phyloP scores from a whole-genome alignment of 352 stramenopile species.

The Saprolegnia parasitica region DNA sequence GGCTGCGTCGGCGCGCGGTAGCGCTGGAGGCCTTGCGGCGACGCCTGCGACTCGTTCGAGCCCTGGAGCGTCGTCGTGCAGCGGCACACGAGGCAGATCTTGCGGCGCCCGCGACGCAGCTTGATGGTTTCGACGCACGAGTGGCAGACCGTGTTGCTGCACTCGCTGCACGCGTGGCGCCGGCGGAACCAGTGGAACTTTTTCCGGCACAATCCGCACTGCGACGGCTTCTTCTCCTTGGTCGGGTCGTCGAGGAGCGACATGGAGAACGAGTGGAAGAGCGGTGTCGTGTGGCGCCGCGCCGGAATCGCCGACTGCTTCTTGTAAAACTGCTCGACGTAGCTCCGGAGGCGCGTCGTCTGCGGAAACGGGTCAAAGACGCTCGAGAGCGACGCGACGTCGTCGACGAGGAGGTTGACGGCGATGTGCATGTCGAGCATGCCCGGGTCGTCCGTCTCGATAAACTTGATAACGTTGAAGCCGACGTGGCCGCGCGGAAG shows the following conservation, averaged over 20 bases:
- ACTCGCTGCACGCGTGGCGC: constrained; percentile 22
- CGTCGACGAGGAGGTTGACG: constrained; percentile 24
- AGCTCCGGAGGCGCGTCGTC: constrained; percentile 18
- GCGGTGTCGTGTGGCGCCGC: constrained; percentile 5
- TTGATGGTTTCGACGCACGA: constrained; percentile 21
- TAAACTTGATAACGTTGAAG: constrained; percentile 29
- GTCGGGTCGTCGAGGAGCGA: not conserved
- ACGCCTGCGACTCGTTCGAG: not conserved
- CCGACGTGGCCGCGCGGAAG: constrained; percentile 24
- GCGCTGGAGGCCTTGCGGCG: not conserved
- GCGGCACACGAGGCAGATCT: constrained; percentile 26
- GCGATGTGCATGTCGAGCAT: constrained; percentile 27
- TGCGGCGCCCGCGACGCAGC: not conserved
- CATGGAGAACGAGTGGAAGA: constrained; percentile 7
- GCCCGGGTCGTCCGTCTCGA: constrained; percentile 18
- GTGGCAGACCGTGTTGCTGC: constrained; percentile 22
- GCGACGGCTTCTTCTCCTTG: constrained; percentile 12
- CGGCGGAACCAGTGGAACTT: constrained; percentile 29
- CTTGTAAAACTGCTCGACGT: constrained; percentile 15
- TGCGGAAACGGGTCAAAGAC: constrained; percentile 28
- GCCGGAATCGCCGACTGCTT: constrained; percentile 5
- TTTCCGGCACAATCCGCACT: constrained; percentile 23
- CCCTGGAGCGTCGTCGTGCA: constrained; percentile 22
- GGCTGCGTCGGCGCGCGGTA: constrained; percentile 12
- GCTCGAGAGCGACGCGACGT: constrained; percentile 25